Evolutionary conservation across 1,284 basidiomycete genomes (phyloP), one percentile per base, ranked within the genome.

Genomic region (Malassezia vespertilionis): DNA sequence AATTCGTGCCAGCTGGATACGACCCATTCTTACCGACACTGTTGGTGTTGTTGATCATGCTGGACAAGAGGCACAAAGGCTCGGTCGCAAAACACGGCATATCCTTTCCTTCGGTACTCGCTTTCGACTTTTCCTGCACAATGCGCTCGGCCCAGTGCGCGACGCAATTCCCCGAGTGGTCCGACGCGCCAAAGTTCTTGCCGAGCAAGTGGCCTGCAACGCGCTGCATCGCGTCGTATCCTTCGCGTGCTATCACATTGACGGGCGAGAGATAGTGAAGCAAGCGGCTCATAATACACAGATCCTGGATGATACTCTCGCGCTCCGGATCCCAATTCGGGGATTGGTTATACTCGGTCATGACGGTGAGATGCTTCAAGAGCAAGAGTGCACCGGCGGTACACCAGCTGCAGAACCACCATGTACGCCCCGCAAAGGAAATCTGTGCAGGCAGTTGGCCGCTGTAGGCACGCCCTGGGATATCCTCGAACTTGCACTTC

Each of bases 331-430:
- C 54, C 55, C 56, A 61, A 11, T 54, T 50, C 36, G 53, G 52
- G 12, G 53, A 35, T 39, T 58, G 56, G 32, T 58, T 50, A 20
- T 57, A 57, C 40, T 63, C 56, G 39, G 57, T 60, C 33, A 65
- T 51, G 40, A 63, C 55, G 15, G 55, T 53, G 8, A 63, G 43
- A 49, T 61, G 61, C 52, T 65, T 60, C 20, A 61, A 50, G 9
- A 65, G 52, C 15, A 65, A 52, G 3, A 65, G 53, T 36, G 54
- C 57, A 4, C 55, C 53, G 18, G 58, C 57, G 34, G 61, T 57
- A 28, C 54, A 52, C 55, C 57, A 59, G 32, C 61, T 61, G 6
- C 55, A 57, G 44, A 63, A 57, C 47, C 47, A 57, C 63, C 63
- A 65, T 8, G 63, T 46, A 17, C 47, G 48, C 23, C 45, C 21